Evolutionary conservation across 1,139 yeast species (phyloP).

Genomic region (Saccharomyces pastorianus): DNA sequence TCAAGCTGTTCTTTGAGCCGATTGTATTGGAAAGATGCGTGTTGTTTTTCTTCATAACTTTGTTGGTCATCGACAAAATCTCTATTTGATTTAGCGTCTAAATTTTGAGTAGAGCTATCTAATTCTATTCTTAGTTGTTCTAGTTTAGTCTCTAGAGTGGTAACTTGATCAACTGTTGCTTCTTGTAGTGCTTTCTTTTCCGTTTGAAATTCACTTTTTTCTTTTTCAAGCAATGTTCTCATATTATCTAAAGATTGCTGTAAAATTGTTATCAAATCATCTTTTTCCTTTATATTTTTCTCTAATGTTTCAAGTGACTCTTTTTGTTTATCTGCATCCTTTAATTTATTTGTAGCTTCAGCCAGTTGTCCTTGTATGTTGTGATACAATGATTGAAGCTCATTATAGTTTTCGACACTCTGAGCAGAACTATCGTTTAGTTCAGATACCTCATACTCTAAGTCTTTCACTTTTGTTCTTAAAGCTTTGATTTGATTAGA

Average conservation of each 20-base stretch:
- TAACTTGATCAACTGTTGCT: slow-evolving; percentile 21
- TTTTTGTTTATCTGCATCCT: neutral
- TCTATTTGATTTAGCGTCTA: slow-evolving; percentile 2
- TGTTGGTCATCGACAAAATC: slow-evolving; percentile 10
- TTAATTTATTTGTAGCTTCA: slow-evolving; percentile 25
- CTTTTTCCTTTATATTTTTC: slow-evolving; percentile 33
- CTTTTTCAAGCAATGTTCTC: slow-evolving; percentile 14
- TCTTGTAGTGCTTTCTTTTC: slow-evolving; percentile 24
- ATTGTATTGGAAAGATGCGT: slow-evolving; percentile 42
- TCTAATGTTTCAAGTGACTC: neutral
- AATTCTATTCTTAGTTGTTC: slow-evolving; percentile 38
- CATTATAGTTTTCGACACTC: slow-evolving; percentile 43
- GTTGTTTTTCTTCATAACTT: slow-evolving; percentile 3
- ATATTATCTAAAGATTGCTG: slow-evolving; percentile 27
- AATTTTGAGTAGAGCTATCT: slow-evolving; percentile 29
- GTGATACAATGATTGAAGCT: slow-evolving; percentile 17
- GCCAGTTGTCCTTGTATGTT: slow-evolving; percentile 33
- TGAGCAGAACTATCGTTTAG: slow-evolving; percentile 1
- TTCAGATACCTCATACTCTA: neutral
- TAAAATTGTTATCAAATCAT: slow-evolving; percentile 31
- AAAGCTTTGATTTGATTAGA: slow-evolving; percentile 61
- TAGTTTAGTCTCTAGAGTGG: slow-evolving; percentile 35
- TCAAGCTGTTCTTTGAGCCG: slow-evolving; percentile 19
- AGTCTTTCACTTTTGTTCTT: slow-evolving; percentile 39
- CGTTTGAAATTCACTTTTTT: slow-evolving; percentile 19